These are phyloP conservation scores for Kodamaea restingae DNA, from an alignment of 805 yeast genomes.

Conservation along the genomic window DNA sequence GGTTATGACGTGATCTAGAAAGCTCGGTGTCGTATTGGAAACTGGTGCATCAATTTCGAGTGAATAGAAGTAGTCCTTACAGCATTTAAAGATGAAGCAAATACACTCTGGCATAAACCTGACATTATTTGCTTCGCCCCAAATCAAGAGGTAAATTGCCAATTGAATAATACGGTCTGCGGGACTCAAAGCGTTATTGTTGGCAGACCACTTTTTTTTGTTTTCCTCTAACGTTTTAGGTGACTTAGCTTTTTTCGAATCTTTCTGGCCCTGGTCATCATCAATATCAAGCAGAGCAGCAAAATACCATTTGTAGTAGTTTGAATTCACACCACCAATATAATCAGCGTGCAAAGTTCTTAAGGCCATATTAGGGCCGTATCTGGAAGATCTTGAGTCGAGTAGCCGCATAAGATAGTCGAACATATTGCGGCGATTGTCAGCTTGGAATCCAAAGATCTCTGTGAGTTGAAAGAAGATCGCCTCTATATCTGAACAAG, in stretches of 20 bases:
- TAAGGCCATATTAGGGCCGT: conserved; percentile 54
- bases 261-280: conserved; percentile 41
- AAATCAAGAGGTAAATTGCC: conserved; percentile 65
- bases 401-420: conserved; percentile 58
- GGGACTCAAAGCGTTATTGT: conserved; percentile 48
- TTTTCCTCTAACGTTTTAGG: conserved; percentile 29
- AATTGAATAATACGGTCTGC: conserved; percentile 59
- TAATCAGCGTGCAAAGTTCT: conserved; percentile 66
- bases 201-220: conserved; percentile 47
- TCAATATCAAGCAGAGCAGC: conserved; percentile 66
- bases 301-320: conserved; percentile 73
- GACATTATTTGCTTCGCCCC: conserved; percentile 90
- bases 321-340: conserved; percentile 66
- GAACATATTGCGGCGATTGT: conserved; percentile 62
- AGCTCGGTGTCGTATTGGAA: conserved; percentile 32
- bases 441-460: conserved; percentile 66
- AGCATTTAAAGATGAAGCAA: conserved; percentile 80
- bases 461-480: conserved; percentile 50
- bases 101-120: conserved; percentile 88
- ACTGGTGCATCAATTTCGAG: conserved; percentile 32
- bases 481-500: conserved; percentile 51
- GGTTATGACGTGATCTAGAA: conserved; percentile 65
- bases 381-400: conserved; percentile 67
- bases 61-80: conserved; percentile 60
- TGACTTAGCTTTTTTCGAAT: conserved; percentile 21